Percentiles rank a stretch among this genome's conserved stretches.
Conservation (phyloP, 2,329 filamentous ascomycete species). For the Metarhizium sp. region DNA sequence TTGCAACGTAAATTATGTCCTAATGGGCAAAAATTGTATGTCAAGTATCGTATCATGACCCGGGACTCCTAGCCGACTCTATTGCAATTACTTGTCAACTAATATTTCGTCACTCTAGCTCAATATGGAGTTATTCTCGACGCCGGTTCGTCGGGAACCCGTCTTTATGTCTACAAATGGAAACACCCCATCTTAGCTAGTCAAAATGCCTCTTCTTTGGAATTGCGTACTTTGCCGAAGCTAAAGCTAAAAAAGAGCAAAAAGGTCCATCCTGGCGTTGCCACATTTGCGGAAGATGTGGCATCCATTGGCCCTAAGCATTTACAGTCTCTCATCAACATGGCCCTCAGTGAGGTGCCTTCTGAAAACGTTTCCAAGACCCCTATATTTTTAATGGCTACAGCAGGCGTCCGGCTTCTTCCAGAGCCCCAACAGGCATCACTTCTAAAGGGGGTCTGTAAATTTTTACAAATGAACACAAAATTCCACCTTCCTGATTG, state of each 20-base stretch:
- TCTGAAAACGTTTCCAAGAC: constrained; percentile 69
- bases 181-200: constrained; percentile 59
- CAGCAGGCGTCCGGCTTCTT: constrained; percentile 86
- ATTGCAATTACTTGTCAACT: not conserved
- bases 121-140: constrained; percentile 93
- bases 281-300: constrained; percentile 74
- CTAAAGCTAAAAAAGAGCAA: constrained; percentile 81
- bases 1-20: not conserved
- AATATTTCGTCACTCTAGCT: constrained; percentile 25
- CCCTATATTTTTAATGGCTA: constrained; percentile 90
- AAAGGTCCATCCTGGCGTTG: constrained; percentile 90
- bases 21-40: constrained; percentile 22
- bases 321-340: constrained; percentile 67
- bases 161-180: constrained; percentile 92
- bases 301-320: constrained; percentile 73
- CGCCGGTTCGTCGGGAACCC: constrained; percentile 93
- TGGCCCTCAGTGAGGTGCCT: constrained; percentile 73
- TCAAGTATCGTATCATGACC: not conserved
- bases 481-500: constrained; percentile 86
- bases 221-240: constrained; percentile 60
- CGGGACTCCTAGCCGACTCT: not conserved
- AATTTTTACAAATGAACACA: constrained; percentile 68
- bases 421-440: constrained; percentile 61
- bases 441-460: constrained; percentile 70
- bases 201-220: constrained; percentile 35